Percentiles rank a stretch among this genome's conserved stretches.
Evolutionary conservation across 2,329 filamentous ascomycete species (phyloP).

Genomic region (Fusarium sambucinum): DNA sequence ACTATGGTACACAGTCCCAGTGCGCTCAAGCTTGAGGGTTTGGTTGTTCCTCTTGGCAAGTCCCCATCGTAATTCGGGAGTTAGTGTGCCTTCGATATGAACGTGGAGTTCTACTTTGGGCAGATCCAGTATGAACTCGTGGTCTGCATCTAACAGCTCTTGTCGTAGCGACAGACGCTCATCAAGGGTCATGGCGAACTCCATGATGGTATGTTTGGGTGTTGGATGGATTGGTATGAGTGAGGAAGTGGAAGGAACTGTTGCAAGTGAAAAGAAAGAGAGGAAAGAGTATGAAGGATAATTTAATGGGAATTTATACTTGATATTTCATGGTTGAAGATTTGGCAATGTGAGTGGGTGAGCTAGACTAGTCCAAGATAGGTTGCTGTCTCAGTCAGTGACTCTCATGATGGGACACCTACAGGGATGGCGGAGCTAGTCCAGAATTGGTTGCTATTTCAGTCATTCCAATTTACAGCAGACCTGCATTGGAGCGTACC

Average conservation of each 20-base stretch:
- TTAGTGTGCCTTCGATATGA: slow-evolving; percentile 79
- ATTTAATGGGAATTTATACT: background rate
- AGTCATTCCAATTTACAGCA: background rate
- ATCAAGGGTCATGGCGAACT: slow-evolving; percentile 21
- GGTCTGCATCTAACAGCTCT: slow-evolving; percentile 12
- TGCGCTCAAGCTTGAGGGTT: slow-evolving; percentile 34
- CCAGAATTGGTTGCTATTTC: slow-evolving; percentile 12
- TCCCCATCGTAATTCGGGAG: slow-evolving; percentile 74
- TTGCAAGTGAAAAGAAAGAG: background rate
- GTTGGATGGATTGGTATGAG: rapidly evolving
- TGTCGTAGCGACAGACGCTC: slow-evolving; percentile 17
- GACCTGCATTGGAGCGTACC: background rate
- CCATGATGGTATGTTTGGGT: background rate
- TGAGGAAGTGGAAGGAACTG: background rate
- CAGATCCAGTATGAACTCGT: slow-evolving; percentile 19
- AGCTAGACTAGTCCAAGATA: background rate
- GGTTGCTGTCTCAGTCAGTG: slow-evolving; percentile 7
- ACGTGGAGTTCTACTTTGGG: slow-evolving; percentile 52
- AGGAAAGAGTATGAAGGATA: rapidly evolving
- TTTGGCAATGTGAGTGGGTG: background rate
- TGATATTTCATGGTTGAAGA: background rate
- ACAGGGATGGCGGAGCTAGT: background rate
- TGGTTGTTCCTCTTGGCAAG: slow-evolving; percentile 75
- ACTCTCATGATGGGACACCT: too few relatives aligned
- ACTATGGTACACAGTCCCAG: slow-evolving; percentile 10